Evolutionary conservation across 805 yeast genomes (phyloP), one percentile per base, ranked within the genome.

Genomic region (Candida succiphila): DNA sequence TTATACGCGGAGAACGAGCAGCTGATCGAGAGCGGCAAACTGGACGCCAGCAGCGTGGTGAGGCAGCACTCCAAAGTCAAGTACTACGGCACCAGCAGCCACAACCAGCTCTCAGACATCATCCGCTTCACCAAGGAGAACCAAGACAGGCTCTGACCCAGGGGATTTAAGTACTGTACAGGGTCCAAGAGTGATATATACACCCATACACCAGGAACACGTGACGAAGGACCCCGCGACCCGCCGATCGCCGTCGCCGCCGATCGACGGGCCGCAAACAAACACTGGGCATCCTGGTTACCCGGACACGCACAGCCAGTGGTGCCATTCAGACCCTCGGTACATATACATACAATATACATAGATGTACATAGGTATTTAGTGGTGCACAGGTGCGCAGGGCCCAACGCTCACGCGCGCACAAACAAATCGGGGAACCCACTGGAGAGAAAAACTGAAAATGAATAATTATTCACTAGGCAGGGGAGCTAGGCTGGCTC

Each of bases 1-100:
- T 65, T 63, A 37, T 67, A 67, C 36, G 33, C 43, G 10, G 37
- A 46, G 19, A 63, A 65, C 37, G 49, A 47, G 19, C 29, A 44
- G 13, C 40, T 53, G 25, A 54, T 54, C 12, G 43, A 40, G 18
- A 32, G 43, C 1, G 71, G 69, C 1, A 50, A 51, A 17, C 45
- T 62, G 25, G 54, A 58, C 38, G 38, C 42, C 18, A 37, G 39
- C 1, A 43, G 43, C 10, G 36, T 42, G 12, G 36, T 41, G 16
- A 38, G 31, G 8, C 34, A 41, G 26, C 37, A 43, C 30, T 39
- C 50, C 13, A 39, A 46, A 10, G 37, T 54, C 10, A 48, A 39
- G 23, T 49, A 48, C 25, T 52, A 51, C 37, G 39, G 18, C 15
- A 41, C 40, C 19, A 46, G 41, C 7, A 59, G 61, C 16, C 50